phyloP scores from a whole-genome alignment of 2,329 filamentous ascomycete genomes.

The Stachybotrys elegans region DNA sequence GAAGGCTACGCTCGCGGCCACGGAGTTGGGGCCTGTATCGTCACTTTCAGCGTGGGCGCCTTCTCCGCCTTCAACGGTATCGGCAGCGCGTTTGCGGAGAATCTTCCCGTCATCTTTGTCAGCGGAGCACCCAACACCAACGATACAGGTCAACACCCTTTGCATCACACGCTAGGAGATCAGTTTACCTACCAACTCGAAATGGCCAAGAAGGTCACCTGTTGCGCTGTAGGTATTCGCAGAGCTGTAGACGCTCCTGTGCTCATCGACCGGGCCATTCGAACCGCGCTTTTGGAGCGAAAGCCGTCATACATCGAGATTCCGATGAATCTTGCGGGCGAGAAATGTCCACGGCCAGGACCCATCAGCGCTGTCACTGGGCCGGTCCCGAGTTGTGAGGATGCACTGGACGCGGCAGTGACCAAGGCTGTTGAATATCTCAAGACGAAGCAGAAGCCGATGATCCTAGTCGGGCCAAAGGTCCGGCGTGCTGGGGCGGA shows the following conservation, averaged over 20 bases:
- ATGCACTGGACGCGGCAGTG: slow-evolving; percentile 2
- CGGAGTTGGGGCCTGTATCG: slow-evolving; percentile 6
- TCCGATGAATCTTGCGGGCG: slow-evolving; percentile 2
- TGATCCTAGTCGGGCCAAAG: slow-evolving; percentile 8
- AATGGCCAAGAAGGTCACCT: slow-evolving; percentile 25
- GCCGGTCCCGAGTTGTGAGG: not conserved
- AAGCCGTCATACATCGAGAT: slow-evolving; percentile 5
- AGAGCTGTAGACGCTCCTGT: slow-evolving; percentile 19
- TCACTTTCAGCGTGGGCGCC: slow-evolving; percentile 11
- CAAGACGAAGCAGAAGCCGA: slow-evolving; percentile 4
- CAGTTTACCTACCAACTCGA: slow-evolving; percentile 23
- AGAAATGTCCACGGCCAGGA: slow-evolving; percentile 1
- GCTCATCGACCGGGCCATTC: slow-evolving; percentile 7
- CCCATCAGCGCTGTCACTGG: not conserved
- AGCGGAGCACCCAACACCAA: slow-evolving; percentile 8
- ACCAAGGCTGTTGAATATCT: slow-evolving; percentile 4
- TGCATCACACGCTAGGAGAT: slow-evolving; percentile 22
- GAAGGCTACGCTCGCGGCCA: slow-evolving; percentile 7
- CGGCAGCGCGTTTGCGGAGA: slow-evolving; percentile 9
- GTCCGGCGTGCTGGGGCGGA: slow-evolving; percentile 5
- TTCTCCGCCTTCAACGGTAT: slow-evolving; percentile 9
- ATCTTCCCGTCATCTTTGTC: slow-evolving; percentile 9
- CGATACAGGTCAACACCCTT: slow-evolving; percentile 10
- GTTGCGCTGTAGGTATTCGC: slow-evolving; percentile 19
- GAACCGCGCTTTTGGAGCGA: slow-evolving; percentile 4